A percentile compares a stretch with the other conserved stretches of the same genome.
phyloP scores from a whole-genome alignment of 352 stramenopile genomes.

The Aphanomyces astaci region DNA sequence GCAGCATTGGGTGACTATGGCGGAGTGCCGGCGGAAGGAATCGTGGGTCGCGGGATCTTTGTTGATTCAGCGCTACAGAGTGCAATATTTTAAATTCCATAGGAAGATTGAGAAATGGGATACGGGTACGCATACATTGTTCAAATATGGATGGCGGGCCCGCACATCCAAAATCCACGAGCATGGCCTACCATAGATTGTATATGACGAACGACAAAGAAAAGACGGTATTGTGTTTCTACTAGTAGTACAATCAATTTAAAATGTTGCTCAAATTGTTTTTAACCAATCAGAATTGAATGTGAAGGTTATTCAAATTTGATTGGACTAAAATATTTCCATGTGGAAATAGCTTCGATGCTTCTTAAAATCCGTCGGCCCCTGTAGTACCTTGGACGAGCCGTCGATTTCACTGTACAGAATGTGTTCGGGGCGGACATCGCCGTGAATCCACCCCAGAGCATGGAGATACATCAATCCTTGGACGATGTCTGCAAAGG shows the following conservation, averaged over 20 bases:
- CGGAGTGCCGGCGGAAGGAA: slow-evolving; percentile 64
- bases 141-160: not conserved
- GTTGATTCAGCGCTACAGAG: not conserved
- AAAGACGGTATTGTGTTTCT: too few species aligned
- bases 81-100: too few species aligned
- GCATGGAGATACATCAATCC: slow-evolving; percentile 56
- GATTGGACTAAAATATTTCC: too few species aligned
- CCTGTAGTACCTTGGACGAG: slow-evolving; percentile 25
- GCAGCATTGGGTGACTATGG: slow-evolving; percentile 22
- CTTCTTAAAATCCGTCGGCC: not conserved
- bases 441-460: slow-evolving; percentile 45
- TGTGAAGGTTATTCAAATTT: too few species aligned
- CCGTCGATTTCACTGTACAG: slow-evolving; percentile 60
- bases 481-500: slow-evolving; percentile 35
- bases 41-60: slow-evolving; percentile 26
- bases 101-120: too few species aligned
- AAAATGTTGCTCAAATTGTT: too few species aligned
- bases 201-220: too few species aligned
- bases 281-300: too few species aligned
- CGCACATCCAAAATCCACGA: slow-evolving; percentile 11
- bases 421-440: slow-evolving; percentile 65
- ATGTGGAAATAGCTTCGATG: too few species aligned
- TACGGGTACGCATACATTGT: slow-evolving; percentile 6
- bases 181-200: slow-evolving; percentile 2
- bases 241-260: too few species aligned